Evolutionary conservation across 345 rosid species (phyloP), one percentile per base, ranked within the genome.

Genomic region (Lumnitzera littorea): DNA sequence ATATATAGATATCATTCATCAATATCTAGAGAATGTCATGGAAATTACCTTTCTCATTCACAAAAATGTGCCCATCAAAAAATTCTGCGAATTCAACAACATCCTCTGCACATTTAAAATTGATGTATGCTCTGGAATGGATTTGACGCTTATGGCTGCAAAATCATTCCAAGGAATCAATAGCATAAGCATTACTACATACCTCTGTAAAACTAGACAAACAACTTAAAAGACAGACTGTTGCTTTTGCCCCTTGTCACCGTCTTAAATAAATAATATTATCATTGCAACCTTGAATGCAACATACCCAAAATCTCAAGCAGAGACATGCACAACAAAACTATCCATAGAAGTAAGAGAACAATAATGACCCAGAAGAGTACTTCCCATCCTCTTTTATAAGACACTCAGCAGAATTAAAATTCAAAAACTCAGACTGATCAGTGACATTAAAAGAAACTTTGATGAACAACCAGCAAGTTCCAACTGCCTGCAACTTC

Each of bases 51-150:
- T 84, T 87, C 82, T 87, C 90, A 31, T 84, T 84, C 53, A 87
- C 88, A 77, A 87, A 87, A 36, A 87, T 72, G 53, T 87, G 95
- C 13, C 90, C 88, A 46, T 78, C 71, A 69, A 84, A 87, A 73
- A 82, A 78, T 76, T 84, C 86, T 0, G 86, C 90, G 72, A 87
- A 87, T 73, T 80, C 86, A 46, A 84, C 57, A 55, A 87, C 88
- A 61, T 87, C 88, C 55, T 80, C 90, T 1, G 79, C 63, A 60
- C 69, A 77, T 62, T 63, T 78, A 73, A 87, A 84, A 67, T 87
- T 80, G 51, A 87, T 72, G 69, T 84, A 87, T 12, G 85, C 85
- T 76, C 83, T 76, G 27, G 95, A 77, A 74, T 65, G 74, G 7
- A 70, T 73, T 67, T 75, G 84, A 58, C 69, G 83, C 79, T 74